These are phyloP conservation scores for Fusarium sp. DNA, from an alignment of 2,329 filamentous ascomycete genomes.

Conservation along the genomic window DNA sequence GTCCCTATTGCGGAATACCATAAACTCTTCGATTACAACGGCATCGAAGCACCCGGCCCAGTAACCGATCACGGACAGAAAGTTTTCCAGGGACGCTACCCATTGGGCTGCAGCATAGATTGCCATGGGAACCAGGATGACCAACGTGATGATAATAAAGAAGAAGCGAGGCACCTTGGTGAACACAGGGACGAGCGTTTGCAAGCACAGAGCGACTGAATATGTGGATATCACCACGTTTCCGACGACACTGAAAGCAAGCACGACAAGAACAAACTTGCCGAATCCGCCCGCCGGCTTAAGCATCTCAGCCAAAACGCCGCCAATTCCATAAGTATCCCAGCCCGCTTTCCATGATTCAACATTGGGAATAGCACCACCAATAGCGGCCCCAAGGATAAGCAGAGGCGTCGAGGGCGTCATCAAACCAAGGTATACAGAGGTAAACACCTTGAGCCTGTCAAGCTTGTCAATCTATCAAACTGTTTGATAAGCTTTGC, in stretches of 20 bases:
- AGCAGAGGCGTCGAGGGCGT: slow-evolving; percentile 47
- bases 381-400: slow-evolving; percentile 54
- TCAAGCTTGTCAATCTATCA: slow-evolving; percentile 48
- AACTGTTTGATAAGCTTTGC: slow-evolving; percentile 40
- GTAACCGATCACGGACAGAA: slow-evolving; percentile 57
- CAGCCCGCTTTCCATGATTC: slow-evolving; percentile 45
- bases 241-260: slow-evolving; percentile 49
- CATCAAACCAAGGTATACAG: slow-evolving; percentile 61
- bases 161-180: slow-evolving; percentile 54
- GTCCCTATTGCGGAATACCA: slow-evolving; percentile 54
- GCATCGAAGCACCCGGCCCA: slow-evolving; percentile 57
- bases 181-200: slow-evolving; percentile 54
- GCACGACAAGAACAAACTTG: slow-evolving; percentile 49
- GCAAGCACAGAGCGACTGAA: slow-evolving; percentile 52
- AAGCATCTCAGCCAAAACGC: slow-evolving; percentile 48
- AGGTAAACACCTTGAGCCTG: slow-evolving; percentile 38
- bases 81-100: slow-evolving; percentile 54
- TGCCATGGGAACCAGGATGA: slow-evolving; percentile 54
- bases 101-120: slow-evolving; percentile 55
- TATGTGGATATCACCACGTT: slow-evolving; percentile 53
- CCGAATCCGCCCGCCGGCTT: slow-evolving; percentile 46
- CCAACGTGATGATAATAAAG: slow-evolving; percentile 53
- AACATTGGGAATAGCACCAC: slow-evolving; percentile 46
- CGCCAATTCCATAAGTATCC: slow-evolving; percentile 45
- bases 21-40: slow-evolving; percentile 54